Conservation (phyloP, 768 basidiomycete genomes). For the Collybiopsis confluens region DNA sequence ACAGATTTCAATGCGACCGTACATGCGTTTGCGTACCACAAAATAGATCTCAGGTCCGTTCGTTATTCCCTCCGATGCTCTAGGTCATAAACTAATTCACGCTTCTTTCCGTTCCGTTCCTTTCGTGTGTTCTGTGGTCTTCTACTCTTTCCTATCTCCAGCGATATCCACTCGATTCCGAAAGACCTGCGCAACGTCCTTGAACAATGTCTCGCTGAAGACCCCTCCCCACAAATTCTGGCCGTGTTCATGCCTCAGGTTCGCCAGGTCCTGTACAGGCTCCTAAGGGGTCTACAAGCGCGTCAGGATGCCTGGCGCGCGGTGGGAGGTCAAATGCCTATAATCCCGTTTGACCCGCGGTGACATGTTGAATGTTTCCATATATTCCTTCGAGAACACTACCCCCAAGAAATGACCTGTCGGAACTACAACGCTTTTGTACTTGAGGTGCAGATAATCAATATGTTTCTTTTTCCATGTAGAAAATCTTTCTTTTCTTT, state of each 20-base stretch:
- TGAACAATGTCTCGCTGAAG: slow-evolving; percentile 11
- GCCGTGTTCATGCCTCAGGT: slow-evolving; percentile 10
- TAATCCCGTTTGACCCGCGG: slow-evolving; percentile 7
- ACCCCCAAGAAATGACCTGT: too few species aligned
- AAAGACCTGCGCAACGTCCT: slow-evolving; percentile 10
- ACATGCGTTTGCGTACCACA: slow-evolving; percentile 9
- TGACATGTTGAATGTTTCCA: not conserved
- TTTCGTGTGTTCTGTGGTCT: not conserved
- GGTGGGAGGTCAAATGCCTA: slow-evolving; percentile 7
- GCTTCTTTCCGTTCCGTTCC: too few species aligned
- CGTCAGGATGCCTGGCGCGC: slow-evolving; percentile 10
- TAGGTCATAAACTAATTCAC: not conserved
- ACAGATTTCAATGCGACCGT: slow-evolving; percentile 11
- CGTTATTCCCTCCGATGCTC: not conserved
- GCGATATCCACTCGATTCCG: slow-evolving; percentile 11
- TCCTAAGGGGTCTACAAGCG: slow-evolving; percentile 5
- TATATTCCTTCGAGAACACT: too few species aligned
- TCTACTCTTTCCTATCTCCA: not conserved
- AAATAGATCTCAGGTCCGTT: slow-evolving; percentile 10
- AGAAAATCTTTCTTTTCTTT: too few species aligned
- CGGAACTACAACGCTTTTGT: too few species aligned
- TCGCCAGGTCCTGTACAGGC: slow-evolving; percentile 6
- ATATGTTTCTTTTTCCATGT: too few species aligned
- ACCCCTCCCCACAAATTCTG: slow-evolving; percentile 8
- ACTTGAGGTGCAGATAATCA: too few species aligned